Conservation (phyloP, 176 grass and related monocot genomes). For the Hordeum vulgare region DNA sequence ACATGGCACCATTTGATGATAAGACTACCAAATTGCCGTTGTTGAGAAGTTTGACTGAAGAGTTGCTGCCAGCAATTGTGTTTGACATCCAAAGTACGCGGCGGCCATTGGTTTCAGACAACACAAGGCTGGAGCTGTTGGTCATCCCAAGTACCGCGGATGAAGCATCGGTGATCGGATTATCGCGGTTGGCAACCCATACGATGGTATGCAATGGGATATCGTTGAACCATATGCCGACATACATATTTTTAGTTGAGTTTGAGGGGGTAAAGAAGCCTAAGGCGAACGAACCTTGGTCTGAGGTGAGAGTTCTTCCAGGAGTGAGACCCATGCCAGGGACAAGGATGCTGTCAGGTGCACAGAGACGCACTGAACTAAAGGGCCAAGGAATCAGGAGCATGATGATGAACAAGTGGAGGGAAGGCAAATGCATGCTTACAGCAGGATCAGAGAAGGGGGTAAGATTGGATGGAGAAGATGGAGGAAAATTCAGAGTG, state of each 20-base stretch:
- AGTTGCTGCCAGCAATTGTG: neutral
- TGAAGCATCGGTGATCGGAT: neutral
- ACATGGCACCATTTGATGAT: neutral
- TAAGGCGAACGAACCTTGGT: neutral
- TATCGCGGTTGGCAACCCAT: constrained; percentile 23
- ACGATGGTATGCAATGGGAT: neutral
- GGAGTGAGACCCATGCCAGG: neutral
- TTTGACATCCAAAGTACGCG: constrained; percentile 22
- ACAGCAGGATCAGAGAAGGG: neutral
- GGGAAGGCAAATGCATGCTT: neutral
- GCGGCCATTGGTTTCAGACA: neutral
- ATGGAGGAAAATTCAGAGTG: neutral
- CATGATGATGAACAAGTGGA: neutral
- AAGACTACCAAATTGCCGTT: constrained; percentile 13
- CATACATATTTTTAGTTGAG: constrained; percentile 14
- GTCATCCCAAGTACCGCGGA: neutral
- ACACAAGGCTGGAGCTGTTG: neutral
- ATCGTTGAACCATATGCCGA: constrained; percentile 30
- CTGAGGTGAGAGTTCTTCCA: neutral
- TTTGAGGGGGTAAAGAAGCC: constrained; percentile 23
- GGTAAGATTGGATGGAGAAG: neutral
- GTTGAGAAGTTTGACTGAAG: constrained; percentile 9
- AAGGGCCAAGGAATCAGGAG: neutral
- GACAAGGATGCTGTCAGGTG: neutral
- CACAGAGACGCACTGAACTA: neutral